phyloP scores from a whole-genome alignment of 2,329 filamentous ascomycete genomes.

The Phoma sp. region DNA sequence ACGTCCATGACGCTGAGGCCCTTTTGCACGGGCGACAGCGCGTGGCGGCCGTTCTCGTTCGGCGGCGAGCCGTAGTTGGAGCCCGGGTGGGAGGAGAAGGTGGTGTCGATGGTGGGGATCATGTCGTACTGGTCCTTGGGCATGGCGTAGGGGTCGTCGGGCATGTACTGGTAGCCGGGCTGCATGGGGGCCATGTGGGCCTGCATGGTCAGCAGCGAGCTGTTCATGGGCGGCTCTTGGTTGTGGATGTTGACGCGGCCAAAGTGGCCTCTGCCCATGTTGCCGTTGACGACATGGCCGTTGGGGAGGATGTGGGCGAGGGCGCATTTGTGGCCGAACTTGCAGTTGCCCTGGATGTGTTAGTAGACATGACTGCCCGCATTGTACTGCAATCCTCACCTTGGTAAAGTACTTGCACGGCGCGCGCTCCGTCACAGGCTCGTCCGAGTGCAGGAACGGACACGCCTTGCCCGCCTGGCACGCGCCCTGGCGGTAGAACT shows the following conservation, averaged over 20 bases:
- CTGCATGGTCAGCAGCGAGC: conserved; percentile 72
- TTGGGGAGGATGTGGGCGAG: conserved; percentile 95
- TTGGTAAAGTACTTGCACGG: conserved; percentile 99
- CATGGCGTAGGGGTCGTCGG: conserved; percentile 50
- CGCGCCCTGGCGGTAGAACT: conserved; percentile 96
- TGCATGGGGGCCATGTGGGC: conserved; percentile 50
- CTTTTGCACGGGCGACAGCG: conserved; percentile 76
- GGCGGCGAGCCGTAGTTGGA: conserved; percentile 84
- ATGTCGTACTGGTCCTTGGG: conserved; percentile 55
- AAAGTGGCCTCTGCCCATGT: conserved; percentile 61
- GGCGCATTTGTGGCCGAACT: conserved; percentile 97
- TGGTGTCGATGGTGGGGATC: conserved; percentile 65
- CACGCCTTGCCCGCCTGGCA: conserved; percentile 96
- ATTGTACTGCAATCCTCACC: conserved; percentile 58
- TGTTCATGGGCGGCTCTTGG: conserved; percentile 76
- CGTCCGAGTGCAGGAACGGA: conserved; percentile 93
- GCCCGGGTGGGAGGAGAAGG: conserved; percentile 64
- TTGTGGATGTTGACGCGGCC: conserved; percentile 73
- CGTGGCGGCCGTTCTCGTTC: conserved; percentile 71
- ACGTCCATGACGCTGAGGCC: conserved; percentile 93
- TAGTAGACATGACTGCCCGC: background rate
- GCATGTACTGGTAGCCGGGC: conserved; percentile 51
- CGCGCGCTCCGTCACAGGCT: conserved; percentile 82
- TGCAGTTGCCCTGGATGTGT: conserved; percentile 84
- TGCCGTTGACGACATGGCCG: conserved; percentile 86